Percentiles rank a stretch among this genome's conserved stretches.
These are phyloP conservation scores for Arctium minus DNA, from an alignment of 129 eudicot genomes.

Conservation along the genomic window DNA sequence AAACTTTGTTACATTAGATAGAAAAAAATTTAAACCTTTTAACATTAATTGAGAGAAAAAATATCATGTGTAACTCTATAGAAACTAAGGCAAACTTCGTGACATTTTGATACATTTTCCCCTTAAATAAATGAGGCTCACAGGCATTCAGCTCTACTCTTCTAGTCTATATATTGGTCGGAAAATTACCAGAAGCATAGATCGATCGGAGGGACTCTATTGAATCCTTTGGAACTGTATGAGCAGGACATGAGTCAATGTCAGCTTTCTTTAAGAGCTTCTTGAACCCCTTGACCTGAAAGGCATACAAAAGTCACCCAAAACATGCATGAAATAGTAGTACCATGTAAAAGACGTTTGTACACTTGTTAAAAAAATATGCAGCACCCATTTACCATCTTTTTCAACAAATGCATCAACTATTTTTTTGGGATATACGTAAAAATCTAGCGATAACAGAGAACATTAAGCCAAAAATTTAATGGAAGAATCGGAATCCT, in stretches of 20 bases:
- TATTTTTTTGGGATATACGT: no score
- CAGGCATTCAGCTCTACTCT: neutral
- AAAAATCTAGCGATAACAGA: neutral
- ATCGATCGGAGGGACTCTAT: slow-evolving; percentile 53
- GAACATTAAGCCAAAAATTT: neutral
- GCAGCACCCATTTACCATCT: neutral
- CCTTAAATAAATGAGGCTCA: neutral
- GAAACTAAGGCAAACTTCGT: neutral
- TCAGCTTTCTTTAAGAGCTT: slow-evolving; percentile 74
- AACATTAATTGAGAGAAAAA: neutral
- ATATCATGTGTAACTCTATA: neutral
- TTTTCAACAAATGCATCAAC: neutral
- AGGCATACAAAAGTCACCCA: slow-evolving; percentile 2
- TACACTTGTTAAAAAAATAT: neutral
- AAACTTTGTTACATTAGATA: neutral
- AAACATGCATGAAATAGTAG: neutral
- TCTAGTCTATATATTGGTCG: neutral
- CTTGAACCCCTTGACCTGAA: slow-evolving; percentile 66
- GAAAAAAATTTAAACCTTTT: neutral
- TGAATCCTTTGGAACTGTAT: slow-evolving; percentile 50
- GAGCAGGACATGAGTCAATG: slow-evolving; percentile 43
- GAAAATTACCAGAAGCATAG: slow-evolving; percentile 50
- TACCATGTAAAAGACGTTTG: neutral
- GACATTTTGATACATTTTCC: neutral
- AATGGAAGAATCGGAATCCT: neutral